Percentiles rank a stretch among this genome's conserved stretches.
Evolutionary conservation across 306 rosid species (phyloP).

Genomic region (Prunus padus): DNA sequence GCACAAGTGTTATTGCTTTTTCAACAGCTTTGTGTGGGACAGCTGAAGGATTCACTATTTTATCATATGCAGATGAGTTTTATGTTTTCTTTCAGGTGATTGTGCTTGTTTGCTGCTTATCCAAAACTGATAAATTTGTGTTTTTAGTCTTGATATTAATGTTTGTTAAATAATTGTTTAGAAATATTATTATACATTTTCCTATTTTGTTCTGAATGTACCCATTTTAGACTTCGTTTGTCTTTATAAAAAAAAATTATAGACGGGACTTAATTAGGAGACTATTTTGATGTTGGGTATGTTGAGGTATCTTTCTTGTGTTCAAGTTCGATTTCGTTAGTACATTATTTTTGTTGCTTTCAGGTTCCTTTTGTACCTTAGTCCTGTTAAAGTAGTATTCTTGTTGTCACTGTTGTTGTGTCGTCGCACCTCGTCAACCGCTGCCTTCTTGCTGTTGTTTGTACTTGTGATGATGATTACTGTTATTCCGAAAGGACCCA

Average conservation of each 20-base stretch:
- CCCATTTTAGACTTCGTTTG: not conserved
- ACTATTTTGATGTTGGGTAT: not conserved
- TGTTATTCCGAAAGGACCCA: not conserved
- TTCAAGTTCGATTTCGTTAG: too few relatives aligned
- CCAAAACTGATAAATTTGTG: slow-evolving; percentile 22
- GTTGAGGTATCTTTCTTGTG: not conserved
- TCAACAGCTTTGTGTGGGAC: slow-evolving; percentile 54
- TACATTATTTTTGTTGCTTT: too few relatives aligned
- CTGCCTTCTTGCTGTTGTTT: not conserved
- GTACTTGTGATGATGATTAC: not conserved
- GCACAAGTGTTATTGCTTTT: slow-evolving; percentile 48
- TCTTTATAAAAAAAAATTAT: not conserved
- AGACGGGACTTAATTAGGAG: not conserved
- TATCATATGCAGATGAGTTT: slow-evolving; percentile 72
- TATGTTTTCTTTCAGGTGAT: slow-evolving; percentile 64
- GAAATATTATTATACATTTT: not conserved
- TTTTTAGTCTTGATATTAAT: not conserved
- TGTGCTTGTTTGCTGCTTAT: slow-evolving; percentile 17
- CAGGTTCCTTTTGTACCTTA: too few relatives aligned
- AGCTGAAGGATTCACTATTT: slow-evolving; percentile 60
- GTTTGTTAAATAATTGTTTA: not conserved
- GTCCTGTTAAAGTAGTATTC: too few relatives aligned
- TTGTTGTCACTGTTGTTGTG: not conserved
- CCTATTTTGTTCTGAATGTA: not conserved
- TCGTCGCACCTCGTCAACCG: not conserved